Percentiles rank a stretch among this genome's conserved stretches.
Evolutionary conservation across 768 basidiomycete species (phyloP).

Genomic region (Phylloporus sp.): DNA sequence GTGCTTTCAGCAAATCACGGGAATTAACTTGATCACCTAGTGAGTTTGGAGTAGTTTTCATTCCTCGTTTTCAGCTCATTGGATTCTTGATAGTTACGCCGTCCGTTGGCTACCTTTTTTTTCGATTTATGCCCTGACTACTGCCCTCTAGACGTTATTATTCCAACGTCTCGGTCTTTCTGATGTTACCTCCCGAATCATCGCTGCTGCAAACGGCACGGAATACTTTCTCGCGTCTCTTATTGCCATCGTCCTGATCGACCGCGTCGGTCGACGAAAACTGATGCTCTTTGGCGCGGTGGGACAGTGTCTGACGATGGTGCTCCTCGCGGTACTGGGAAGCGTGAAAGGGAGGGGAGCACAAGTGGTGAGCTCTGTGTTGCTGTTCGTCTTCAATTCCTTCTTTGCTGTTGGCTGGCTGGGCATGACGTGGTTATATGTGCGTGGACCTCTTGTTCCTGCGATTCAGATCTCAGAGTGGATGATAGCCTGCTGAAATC

Average conservation of each 20-base stretch:
- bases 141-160: slow-evolving; percentile 37
- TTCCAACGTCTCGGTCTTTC: slow-evolving; percentile 57
- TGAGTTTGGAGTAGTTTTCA: slow-evolving; percentile 31
- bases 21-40: slow-evolving; percentile 64
- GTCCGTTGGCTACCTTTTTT: slow-evolving; percentile 12
- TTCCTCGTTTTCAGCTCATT: slow-evolving; percentile 17
- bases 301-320: slow-evolving; percentile 55
- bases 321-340: slow-evolving; percentile 55
- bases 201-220: slow-evolving; percentile 64
- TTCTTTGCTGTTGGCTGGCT: slow-evolving; percentile 69
- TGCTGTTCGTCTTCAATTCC: slow-evolving; percentile 67
- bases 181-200: slow-evolving; percentile 54
- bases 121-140: neutral
- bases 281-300: slow-evolving; percentile 67
- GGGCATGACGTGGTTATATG: slow-evolving; percentile 68
- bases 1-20: slow-evolving; percentile 66
- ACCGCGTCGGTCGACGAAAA: slow-evolving; percentile 65
- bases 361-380: slow-evolving; percentile 47
- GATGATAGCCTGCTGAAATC: slow-evolving; percentile 54
- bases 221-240: slow-evolving; percentile 71
- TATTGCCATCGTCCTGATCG: slow-evolving; percentile 66
- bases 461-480: neutral
- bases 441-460: slow-evolving; percentile 26
- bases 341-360: slow-evolving; percentile 43
- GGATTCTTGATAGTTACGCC: slow-evolving; percentile 25